Conservation (phyloP, 805 yeast species). For the Yarrowia sp. region DNA sequence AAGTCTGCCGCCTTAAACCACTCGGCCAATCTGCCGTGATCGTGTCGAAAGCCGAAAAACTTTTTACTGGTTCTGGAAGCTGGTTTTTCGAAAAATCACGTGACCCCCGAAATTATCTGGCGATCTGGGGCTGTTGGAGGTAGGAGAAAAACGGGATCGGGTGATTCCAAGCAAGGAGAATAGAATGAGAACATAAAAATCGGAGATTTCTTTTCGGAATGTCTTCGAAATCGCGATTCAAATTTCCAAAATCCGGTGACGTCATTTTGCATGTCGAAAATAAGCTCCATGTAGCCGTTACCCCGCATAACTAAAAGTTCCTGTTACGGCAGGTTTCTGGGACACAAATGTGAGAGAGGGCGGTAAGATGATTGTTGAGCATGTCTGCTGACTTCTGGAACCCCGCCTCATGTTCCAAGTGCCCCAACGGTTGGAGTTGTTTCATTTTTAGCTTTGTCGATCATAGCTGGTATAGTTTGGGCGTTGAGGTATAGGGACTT, state of each 20-base stretch:
- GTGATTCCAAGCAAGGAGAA: neutral
- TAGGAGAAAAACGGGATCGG: neutral
- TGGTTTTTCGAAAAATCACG: neutral
- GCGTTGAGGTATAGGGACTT: too few relatives aligned
- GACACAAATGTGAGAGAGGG: neutral
- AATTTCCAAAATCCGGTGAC: neutral
- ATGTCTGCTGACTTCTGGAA: too few relatives aligned
- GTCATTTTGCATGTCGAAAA: neutral
- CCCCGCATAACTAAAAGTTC: neutral
- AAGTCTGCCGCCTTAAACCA: slow-evolving; percentile 40
- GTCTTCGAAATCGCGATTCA: neutral
- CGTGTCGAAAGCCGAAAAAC: neutral
- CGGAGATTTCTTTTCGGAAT: neutral
- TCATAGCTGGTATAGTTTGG: neutral
- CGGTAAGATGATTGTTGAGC: neutral
- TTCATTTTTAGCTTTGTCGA: neutral
- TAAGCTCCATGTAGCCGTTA: neutral
- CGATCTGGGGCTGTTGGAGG: neutral
- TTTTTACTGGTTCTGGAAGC: neutral
- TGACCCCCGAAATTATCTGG: neutral
- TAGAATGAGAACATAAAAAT: neutral
- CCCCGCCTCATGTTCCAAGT: neutral
- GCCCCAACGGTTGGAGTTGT: neutral
- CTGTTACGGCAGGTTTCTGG: neutral
- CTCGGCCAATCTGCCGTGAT: slow-evolving; percentile 38